Conservation (phyloP, 371 early-diverging fungal species). For the Zychaea mexicana region DNA sequence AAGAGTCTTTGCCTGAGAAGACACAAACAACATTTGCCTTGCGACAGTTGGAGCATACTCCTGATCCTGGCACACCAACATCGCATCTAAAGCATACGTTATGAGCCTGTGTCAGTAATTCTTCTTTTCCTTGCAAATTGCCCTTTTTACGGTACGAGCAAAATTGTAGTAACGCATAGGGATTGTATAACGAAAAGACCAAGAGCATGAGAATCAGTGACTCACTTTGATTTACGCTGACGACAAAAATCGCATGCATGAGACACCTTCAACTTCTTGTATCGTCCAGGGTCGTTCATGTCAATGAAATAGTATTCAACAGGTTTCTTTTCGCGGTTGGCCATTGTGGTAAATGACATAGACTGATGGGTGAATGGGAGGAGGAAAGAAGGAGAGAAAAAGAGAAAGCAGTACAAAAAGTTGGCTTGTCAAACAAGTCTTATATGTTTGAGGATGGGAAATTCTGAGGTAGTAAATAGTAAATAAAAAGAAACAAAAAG, state of each 20-base stretch:
- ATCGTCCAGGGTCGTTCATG: conserved; percentile 43
- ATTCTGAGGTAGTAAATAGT: too few species aligned
- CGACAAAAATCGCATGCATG: conserved; percentile 46
- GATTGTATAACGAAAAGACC: too few species aligned
- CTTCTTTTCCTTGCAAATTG: background rate
- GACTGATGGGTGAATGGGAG: background rate
- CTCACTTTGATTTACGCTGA: conserved; percentile 48
- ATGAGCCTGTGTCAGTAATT: too few species aligned
- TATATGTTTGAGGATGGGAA: too few species aligned
- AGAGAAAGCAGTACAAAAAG: background rate
- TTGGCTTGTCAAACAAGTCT: too few species aligned
- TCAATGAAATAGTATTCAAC: conserved; percentile 39
- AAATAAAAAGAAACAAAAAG: too few species aligned
- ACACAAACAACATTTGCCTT: conserved; percentile 11
- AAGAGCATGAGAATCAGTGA: background rate
- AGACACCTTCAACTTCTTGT: conserved; percentile 38
- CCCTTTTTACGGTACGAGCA: too few species aligned
- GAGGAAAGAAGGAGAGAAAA: background rate
- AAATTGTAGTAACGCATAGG: too few species aligned
- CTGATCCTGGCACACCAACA: conserved; percentile 35
- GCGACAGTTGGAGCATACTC: conserved; percentile 36
- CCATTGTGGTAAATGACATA: background rate
- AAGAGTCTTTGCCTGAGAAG: background rate
- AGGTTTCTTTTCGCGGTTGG: conserved; percentile 8
- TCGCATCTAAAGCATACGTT: conserved; percentile 26